Conservation (phyloP, 2,329 filamentous ascomycete species). For the Tolypocladium guangdongense region DNA sequence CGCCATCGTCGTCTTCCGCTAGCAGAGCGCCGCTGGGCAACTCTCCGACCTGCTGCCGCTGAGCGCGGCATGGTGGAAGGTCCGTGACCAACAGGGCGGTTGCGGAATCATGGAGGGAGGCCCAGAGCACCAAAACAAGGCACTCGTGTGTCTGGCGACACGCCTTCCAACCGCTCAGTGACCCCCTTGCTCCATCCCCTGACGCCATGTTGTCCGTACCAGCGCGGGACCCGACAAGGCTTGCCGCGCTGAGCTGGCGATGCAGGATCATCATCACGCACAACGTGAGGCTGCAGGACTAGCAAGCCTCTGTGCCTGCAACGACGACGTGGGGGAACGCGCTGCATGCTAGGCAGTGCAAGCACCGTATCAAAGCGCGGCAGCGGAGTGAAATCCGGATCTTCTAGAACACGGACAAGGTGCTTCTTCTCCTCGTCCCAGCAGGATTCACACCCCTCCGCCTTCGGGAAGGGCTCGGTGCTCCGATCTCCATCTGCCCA, state of each 20-base stretch:
- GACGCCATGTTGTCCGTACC: neutral
- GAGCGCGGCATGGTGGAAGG: neutral
- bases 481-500: neutral
- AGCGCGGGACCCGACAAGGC: too few relatives aligned
- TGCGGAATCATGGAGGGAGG: neutral
- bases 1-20: neutral
- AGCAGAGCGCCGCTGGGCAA: neutral
- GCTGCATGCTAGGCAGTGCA: neutral
- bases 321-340: neutral
- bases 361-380: neutral
- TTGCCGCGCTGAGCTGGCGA: neutral
- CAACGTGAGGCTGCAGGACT: neutral
- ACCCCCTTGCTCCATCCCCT: neutral
- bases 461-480: neutral
- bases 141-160: neutral
- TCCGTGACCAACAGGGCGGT: neutral
- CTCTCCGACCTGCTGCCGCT: neutral
- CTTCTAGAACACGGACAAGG: neutral
- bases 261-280: neutral
- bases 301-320: neutral
- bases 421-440: neutral
- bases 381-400: neutral
- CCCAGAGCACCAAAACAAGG: neutral
- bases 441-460: neutral
- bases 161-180: neutral